Conservation (phyloP, 2,329 filamentous ascomycete species). For the Hymenoscyphus scutula region DNA sequence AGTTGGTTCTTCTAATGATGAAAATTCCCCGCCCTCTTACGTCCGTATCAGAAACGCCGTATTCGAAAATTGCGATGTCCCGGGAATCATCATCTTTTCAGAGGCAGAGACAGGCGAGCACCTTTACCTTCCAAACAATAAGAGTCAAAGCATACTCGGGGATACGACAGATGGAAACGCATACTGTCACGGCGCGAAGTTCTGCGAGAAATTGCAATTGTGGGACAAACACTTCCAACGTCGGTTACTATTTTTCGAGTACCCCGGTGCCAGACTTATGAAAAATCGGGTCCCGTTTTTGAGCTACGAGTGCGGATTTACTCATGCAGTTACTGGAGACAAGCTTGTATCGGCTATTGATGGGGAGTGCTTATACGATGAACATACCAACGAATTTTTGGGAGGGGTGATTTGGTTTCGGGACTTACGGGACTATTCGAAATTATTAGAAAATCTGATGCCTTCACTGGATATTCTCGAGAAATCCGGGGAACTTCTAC, state of each 20-base stretch:
- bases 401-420: conserved; percentile 29
- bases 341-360: conserved; percentile 19
- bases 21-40: conserved; percentile 9
- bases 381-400: conserved; percentile 25
- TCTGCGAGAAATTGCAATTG: neutral
- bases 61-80: conserved; percentile 23
- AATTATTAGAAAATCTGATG: conserved; percentile 22
- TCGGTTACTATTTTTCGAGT: neutral
- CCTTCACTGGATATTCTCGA: neutral
- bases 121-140: neutral
- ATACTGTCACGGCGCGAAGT: neutral
- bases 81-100: conserved; percentile 22
- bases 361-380: conserved; percentile 30
- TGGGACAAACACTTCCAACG: neutral
- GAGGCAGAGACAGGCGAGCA: conserved; percentile 22
- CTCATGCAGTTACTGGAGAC: conserved; percentile 16
- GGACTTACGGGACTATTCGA: conserved; percentile 23
- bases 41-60: conserved; percentile 24
- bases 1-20: neutral
- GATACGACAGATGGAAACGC: neutral
- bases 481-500: conserved; percentile 27
- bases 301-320: neutral
- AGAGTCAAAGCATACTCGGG: neutral
- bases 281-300: neutral
- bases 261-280: neutral